Evolutionary conservation across 2,329 filamentous ascomycete species (phyloP), one percentile per base, ranked within the genome.

Genomic region (Colletotrichum musicola): DNA sequence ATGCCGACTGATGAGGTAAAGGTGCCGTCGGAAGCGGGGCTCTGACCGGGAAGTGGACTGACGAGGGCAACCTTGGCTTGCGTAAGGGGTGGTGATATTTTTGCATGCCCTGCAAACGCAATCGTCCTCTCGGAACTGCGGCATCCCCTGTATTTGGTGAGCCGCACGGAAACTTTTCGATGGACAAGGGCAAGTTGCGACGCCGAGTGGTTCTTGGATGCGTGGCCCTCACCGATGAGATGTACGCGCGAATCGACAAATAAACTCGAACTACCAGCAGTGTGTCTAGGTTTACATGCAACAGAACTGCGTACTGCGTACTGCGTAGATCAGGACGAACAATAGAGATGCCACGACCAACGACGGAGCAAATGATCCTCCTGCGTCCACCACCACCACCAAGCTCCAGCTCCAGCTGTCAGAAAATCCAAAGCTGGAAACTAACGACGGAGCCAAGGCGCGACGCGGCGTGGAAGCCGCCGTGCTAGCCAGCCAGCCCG

Each of bases 1-100:
- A 9, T 22, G 40, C 25, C 6, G 20, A 6, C 1, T 38, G 64
- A 47, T 53, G 53, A 63, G 46, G 53, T 58, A 68, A 68, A 50
- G 46, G 30, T 38, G 20, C 47, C 14, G 46, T 54, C 18, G 55
- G 13, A 68, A 64, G 65, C 30, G 65, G 65, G 49, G 49, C 40
- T 14, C 6, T 25, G 44, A 38, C 56, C 35, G 62, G 38, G 40
- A 60, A 22, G 62, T 68, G 62, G 55, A 53, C 62, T 61, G 66
- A 61, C 56, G 62, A 69, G 56, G 55, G 12, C 42, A 50, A 56
- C 55, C 66, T 69, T 66, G 66, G 66, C 66, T 61, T 69, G 66
- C 66, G 66, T 69, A 60, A 69, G 66, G 55, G 30, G 55, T 60
- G 65, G 55, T 66, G 62, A 47, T 66, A 40, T 51, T 61, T 51